A percentile compares a stretch with the other conserved stretches of the same genome.
These are phyloP conservation scores for Pulveroboletus ravenelii DNA, from an alignment of 768 basidiomycete species.

Conservation along the genomic window DNA sequence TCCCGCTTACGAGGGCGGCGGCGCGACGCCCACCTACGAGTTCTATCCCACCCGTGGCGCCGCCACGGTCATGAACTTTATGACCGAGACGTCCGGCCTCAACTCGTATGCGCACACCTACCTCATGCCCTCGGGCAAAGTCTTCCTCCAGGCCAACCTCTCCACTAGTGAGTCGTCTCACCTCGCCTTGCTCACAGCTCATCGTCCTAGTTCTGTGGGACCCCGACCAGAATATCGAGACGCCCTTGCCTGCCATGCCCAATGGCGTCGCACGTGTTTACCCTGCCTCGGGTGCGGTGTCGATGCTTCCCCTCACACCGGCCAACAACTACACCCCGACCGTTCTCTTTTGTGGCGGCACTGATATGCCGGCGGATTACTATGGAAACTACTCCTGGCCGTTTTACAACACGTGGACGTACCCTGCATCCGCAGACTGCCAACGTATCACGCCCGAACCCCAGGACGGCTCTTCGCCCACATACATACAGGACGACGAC, in stretches of 20 bases:
- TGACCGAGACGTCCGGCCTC: conserved; percentile 67
- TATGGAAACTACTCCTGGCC: conserved; percentile 80
- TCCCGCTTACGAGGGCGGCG: conserved; percentile 54
- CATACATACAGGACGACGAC: conserved; percentile 67
- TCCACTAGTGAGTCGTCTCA: conserved; percentile 50
- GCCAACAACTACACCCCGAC: conserved; percentile 85
- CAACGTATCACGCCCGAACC: conserved; percentile 88
- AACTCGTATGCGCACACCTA: conserved; percentile 74
- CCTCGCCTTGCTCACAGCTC: background rate
- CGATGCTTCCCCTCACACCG: conserved; percentile 88
- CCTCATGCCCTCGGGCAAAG: conserved; percentile 66
- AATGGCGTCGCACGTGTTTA: conserved; percentile 73
- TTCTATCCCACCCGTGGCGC: conserved; percentile 64
- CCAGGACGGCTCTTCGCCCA: conserved; percentile 52
- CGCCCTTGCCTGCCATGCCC: conserved; percentile 68
- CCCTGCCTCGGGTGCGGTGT: conserved; percentile 82
- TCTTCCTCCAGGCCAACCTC: conserved; percentile 78
- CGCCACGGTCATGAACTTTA: conserved; percentile 54
- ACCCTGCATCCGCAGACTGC: conserved; percentile 67
- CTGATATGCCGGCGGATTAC: conserved; percentile 61
- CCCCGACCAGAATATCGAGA: conserved; percentile 51
- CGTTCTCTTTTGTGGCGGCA: conserved; percentile 88
- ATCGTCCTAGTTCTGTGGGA: conserved; percentile 44
- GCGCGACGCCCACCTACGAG: conserved; percentile 75
- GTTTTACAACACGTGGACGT: conserved; percentile 65